A percentile compares a stretch with the other conserved stretches of the same genome.
phyloP scores from a whole-genome alignment of 1,284 basidiomycete genomes.

The Heimioporus punctisporus region DNA sequence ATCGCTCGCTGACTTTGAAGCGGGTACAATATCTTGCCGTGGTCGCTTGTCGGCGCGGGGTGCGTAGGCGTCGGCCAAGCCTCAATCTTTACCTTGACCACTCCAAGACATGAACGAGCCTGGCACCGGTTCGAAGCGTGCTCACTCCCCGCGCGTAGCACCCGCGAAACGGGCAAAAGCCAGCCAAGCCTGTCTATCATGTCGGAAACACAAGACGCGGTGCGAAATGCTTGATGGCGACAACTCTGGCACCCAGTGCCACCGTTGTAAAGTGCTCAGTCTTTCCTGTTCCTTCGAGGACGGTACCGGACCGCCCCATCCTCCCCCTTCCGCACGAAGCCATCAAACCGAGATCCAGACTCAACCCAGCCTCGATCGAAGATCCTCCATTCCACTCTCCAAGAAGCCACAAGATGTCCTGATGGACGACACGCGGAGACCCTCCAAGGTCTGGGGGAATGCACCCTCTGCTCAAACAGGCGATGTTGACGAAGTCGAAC shows the following conservation, averaged over 20 bases:
- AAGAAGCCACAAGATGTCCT: conserved; percentile 25
- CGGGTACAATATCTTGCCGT: conserved; percentile 17
- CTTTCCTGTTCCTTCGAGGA: conserved; percentile 43
- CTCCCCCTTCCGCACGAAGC: conserved; percentile 14
- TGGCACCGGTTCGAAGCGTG: conserved; percentile 29
- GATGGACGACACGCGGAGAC: conserved; percentile 24
- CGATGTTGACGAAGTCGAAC: conserved; percentile 29
- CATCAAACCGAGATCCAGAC: conserved; percentile 18
- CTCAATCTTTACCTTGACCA: conserved; percentile 7
- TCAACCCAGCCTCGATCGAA: conserved; percentile 24
- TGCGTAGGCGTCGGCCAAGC: too few species aligned
- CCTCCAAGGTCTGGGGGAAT: conserved; percentile 23
- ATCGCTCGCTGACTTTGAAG: conserved; percentile 30
- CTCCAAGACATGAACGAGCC: conserved; percentile 20
- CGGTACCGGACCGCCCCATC: conserved; percentile 12
- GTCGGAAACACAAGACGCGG: conserved; percentile 45
- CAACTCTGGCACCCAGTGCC: conserved; percentile 36
- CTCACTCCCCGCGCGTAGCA: conserved; percentile 28
- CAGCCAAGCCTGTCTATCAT: conserved; percentile 41
- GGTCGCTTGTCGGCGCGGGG: conserved; percentile 13
- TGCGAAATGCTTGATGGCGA: conserved; percentile 43
- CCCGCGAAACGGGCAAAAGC: conserved; percentile 40
- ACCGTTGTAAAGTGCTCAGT: conserved; percentile 43
- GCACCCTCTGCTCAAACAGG: conserved; percentile 18
- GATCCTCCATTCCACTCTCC: conserved; percentile 21